A percentile compares a stretch with the other conserved stretches of the same genome.
These are phyloP conservation scores for Bryopsis sp. DNA, from an alignment of 139 green algal species.

Conservation along the genomic window DNA sequence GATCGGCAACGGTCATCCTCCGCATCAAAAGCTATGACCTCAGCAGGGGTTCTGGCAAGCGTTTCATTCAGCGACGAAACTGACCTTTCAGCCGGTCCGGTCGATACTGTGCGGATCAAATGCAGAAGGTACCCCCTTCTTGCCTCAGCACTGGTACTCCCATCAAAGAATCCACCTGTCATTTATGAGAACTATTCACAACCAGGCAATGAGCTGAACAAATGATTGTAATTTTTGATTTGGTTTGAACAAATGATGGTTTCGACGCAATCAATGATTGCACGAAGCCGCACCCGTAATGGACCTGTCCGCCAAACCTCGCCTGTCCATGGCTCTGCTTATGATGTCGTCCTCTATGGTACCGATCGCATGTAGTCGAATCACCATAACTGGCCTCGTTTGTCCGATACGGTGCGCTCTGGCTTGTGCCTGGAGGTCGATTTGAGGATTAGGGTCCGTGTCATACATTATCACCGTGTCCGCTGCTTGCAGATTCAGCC, in stretches of 20 bases:
- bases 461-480: constrained; percentile 85
- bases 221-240: neutral
- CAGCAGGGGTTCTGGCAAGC: too few species aligned
- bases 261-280: neutral
- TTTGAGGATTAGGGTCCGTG: constrained; percentile 62
- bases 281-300: constrained; percentile 39
- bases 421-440: constrained; percentile 88
- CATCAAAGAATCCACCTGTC: constrained; percentile 77
- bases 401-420: constrained; percentile 89
- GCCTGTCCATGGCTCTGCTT: constrained; percentile 55
- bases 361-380: constrained; percentile 71
- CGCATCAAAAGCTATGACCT: too few species aligned
- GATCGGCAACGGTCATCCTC: too few species aligned
- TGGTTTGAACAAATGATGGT: neutral
- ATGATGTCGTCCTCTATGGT: constrained; percentile 75
- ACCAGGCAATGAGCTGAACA: too few species aligned
- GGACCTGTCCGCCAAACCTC: constrained; percentile 56
- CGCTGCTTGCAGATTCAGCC: constrained; percentile 79
- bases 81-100: too few species aligned
- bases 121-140: constrained; percentile 59
- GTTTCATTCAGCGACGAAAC: too few species aligned
- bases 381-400: constrained; percentile 67
- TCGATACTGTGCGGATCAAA: constrained; percentile 26
- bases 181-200: neutral
- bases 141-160: constrained; percentile 54